Percentiles rank a stretch among this genome's conserved stretches.
Evolutionary conservation across 78 protist genomes (phyloP).

Genomic region (slime mould (Dictyostelium discoideum)): dicty_2.7 NC_007089.4:3166001-3166500

Average conservation of each 20-base stretch:
- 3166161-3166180: conserved; percentile 80
- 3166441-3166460: neutral
- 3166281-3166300: conserved; percentile 57
- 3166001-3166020: conserved; percentile 41
- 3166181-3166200: conserved; percentile 77
- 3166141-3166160: conserved; percentile 86
- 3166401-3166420: conserved; percentile 84
- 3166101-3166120: conserved; percentile 66
- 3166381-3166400: conserved; percentile 84
- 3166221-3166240: conserved; percentile 13
- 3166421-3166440: conserved; percentile 73
- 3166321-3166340: conserved; percentile 83
- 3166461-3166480: neutral
- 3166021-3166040: conserved; percentile 43
- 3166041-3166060: conserved; percentile 80
- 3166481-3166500: neutral
- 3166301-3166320: conserved; percentile 57
- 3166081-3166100: conserved; percentile 84
- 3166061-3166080: conserved; percentile 65
- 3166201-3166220: conserved; percentile 75
- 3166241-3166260: conserved; percentile 45
- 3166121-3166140: conserved; percentile 75
- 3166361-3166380: conserved; percentile 86
- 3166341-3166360: conserved; percentile 79
- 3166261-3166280: conserved; percentile 64